These are phyloP conservation scores for Tylopilus intermedius DNA, from an alignment of 768 basidiomycete species.

Conservation along the genomic window DNA sequence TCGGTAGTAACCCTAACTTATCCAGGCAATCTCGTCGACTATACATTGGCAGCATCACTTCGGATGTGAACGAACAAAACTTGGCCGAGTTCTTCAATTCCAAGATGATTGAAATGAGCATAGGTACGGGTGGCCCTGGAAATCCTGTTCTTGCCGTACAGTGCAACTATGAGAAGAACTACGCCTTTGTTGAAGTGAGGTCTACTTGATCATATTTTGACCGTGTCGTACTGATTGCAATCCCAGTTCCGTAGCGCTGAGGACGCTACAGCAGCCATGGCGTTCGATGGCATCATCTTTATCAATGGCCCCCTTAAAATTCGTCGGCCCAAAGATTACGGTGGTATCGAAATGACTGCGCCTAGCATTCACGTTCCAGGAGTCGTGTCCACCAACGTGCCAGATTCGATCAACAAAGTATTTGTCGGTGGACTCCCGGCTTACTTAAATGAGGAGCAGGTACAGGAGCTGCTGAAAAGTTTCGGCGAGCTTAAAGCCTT, in stretches of 20 bases:
- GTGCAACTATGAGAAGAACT: slow-evolving; percentile 98
- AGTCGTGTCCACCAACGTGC: slow-evolving; percentile 93
- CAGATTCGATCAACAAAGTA: slow-evolving; percentile 96
- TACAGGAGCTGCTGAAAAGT: slow-evolving; percentile 94
- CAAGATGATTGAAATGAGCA: slow-evolving; percentile 90
- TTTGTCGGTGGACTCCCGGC: slow-evolving; percentile 95
- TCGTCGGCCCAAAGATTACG: slow-evolving; percentile 95
- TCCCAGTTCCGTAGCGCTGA: slow-evolving; percentile 94
- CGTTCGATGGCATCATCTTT: slow-evolving; percentile 96
- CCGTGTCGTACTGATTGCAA: slow-evolving; percentile 6
- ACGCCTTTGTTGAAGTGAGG: slow-evolving; percentile 93
- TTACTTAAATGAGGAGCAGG: slow-evolving; percentile 97
- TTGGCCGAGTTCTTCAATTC: slow-evolving; percentile 91
- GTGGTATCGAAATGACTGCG: slow-evolving; percentile 62
- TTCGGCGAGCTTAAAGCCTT: slow-evolving; percentile 98
- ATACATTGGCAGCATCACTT: slow-evolving; percentile 95
- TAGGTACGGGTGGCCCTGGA: slow-evolving; percentile 78
- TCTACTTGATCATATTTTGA: neutral
- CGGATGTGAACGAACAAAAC: slow-evolving; percentile 90
- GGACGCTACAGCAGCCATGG: slow-evolving; percentile 95
- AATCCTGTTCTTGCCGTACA: slow-evolving; percentile 92
- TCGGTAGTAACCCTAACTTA: slow-evolving; percentile 81
- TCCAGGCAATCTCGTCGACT: slow-evolving; percentile 91
- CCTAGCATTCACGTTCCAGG: slow-evolving; percentile 83
- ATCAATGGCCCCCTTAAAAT: slow-evolving; percentile 95